Evolutionary conservation across 2,329 filamentous ascomycete genomes (phyloP).

Genomic region (Pseudocercospora vitis): DNA sequence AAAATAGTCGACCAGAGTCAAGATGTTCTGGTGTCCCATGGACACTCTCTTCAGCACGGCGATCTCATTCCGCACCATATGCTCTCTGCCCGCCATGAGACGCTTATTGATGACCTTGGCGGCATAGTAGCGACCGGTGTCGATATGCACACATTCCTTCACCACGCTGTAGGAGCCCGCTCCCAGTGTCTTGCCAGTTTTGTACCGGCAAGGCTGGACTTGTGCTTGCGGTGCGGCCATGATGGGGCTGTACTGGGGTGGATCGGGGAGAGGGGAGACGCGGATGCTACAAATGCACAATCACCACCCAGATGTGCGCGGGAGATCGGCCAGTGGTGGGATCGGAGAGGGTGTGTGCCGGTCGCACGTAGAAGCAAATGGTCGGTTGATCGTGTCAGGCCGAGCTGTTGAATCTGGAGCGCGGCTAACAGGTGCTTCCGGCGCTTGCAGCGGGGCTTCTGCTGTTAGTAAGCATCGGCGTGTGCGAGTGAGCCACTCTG

Average conservation of each 20-base stretch:
- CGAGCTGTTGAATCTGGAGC: slow-evolving; percentile 2
- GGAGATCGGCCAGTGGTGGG: too few relatives aligned
- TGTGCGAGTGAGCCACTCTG: not conserved
- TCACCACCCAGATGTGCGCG: too few relatives aligned
- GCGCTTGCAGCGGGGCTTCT: not conserved
- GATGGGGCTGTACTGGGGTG: slow-evolving; percentile 3
- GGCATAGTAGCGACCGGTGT: slow-evolving; percentile 95
- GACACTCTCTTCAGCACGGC: slow-evolving; percentile 97
- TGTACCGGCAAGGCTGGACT: slow-evolving; percentile 95
- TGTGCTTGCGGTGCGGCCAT: slow-evolving; percentile 47
- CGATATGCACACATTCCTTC: slow-evolving; percentile 98
- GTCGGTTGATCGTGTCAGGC: not conserved
- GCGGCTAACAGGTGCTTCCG: not conserved
- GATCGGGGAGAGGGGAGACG: not conserved
- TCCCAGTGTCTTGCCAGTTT: slow-evolving; percentile 95
- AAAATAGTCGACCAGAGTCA: slow-evolving; percentile 98
- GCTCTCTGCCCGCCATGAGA: slow-evolving; percentile 93
- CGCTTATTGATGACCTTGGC: slow-evolving; percentile 99
- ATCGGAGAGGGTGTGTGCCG: too few relatives aligned
- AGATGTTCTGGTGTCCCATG: slow-evolving; percentile 97
- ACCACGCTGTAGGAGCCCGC: slow-evolving; percentile 97
- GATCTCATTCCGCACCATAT: slow-evolving; percentile 99
- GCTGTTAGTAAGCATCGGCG: not conserved
- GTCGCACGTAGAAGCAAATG: not conserved
- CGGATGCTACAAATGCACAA: too few relatives aligned